These are phyloP conservation scores for Fomitopsis betulina DNA, from an alignment of 1,284 basidiomycete genomes.

Conservation along the genomic window DNA sequence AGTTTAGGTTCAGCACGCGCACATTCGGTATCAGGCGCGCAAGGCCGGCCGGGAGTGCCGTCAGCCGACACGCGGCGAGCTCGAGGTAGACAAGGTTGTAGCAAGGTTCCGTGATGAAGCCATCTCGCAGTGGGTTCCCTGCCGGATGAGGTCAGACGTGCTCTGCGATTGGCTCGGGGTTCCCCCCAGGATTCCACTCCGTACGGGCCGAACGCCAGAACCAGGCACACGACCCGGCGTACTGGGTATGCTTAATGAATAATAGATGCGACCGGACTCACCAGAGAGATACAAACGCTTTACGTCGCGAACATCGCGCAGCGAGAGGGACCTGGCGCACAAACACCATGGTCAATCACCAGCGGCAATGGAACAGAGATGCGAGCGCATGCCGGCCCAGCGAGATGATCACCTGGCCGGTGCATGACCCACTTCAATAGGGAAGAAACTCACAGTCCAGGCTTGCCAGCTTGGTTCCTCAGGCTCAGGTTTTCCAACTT, in stretches of 20 bases:
- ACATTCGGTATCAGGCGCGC: slow-evolving; percentile 77
- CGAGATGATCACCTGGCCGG: not conserved
- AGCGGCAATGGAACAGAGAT: not conserved
- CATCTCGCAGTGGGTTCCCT: slow-evolving; percentile 43
- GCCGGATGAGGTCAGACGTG: slow-evolving; percentile 2
- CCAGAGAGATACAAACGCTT: slow-evolving; percentile 94
- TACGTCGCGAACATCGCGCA: slow-evolving; percentile 80
- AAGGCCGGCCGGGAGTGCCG: slow-evolving; percentile 67
- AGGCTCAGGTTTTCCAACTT: slow-evolving; percentile 89
- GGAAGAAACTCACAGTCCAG: slow-evolving; percentile 57
- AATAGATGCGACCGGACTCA: slow-evolving; percentile 33
- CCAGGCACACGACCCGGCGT: not conserved
- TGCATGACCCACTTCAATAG: not conserved
- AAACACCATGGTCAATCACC: slow-evolving; percentile 2
- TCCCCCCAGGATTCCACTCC: slow-evolving; percentile 6
- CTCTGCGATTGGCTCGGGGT: not conserved
- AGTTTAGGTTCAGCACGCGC: slow-evolving; percentile 91
- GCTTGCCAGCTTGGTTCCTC: slow-evolving; percentile 76
- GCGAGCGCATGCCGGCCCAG: not conserved
- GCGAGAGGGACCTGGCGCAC: slow-evolving; percentile 36
- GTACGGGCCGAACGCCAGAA: not conserved
- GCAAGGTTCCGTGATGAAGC: slow-evolving; percentile 59
- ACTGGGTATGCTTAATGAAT: not conserved
- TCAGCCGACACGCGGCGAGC: slow-evolving; percentile 86
- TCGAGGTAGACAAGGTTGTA: slow-evolving; percentile 94